Evolutionary conservation across 495 filamentous ascomycete genomes (phyloP), one percentile per base, ranked within the genome.

Genomic region (Penicillium ucsense): DNA sequence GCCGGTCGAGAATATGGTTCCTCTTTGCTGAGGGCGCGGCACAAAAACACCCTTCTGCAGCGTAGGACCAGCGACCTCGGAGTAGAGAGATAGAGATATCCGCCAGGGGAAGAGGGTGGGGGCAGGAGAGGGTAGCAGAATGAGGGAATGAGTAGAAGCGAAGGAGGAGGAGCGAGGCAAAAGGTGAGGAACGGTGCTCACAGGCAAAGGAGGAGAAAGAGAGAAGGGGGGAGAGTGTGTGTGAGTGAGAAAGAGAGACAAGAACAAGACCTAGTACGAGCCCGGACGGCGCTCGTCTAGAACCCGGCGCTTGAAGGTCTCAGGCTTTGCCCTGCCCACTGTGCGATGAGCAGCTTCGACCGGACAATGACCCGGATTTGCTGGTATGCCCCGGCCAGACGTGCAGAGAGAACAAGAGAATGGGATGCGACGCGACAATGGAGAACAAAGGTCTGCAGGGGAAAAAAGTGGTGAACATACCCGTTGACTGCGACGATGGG

Each of bases 401-500:
- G 34, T 43, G 41, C 10, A 8, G 29, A 30, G 8, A 9, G 28
- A 43, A 40, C 48, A 32, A 31, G 35, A 11, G 30, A 32, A 28
- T 12, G 11, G 11, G 6, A 10, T 20, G 20, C 20, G 7, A 6
- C 34, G 34, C 34, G 7, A 31, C 37, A 31, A 32, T 38, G 33
- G 40, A 45, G n/a, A 44, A 30, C 20, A 28, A 36, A 35, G n/a
- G 35, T 37, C 31, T 11, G 39, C 34, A 51, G 46, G 40, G 11
- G 9, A 42, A 28, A 33, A 3, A n/a, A 5, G 4, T 6, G 1
- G 6, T 8, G 20, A 20, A 63, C 68, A 64, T 56, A 71, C 66
- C 55, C 12, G 20, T 20, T 20, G 52, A 43, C 38, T 34, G 36
- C 38, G 48, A 32, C 41, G 42, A 55, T 55, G 39, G 28, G 9